phyloP scores from a whole-genome alignment of 164 flowering plant genomes.

The Vitis cinerea region DNA sequence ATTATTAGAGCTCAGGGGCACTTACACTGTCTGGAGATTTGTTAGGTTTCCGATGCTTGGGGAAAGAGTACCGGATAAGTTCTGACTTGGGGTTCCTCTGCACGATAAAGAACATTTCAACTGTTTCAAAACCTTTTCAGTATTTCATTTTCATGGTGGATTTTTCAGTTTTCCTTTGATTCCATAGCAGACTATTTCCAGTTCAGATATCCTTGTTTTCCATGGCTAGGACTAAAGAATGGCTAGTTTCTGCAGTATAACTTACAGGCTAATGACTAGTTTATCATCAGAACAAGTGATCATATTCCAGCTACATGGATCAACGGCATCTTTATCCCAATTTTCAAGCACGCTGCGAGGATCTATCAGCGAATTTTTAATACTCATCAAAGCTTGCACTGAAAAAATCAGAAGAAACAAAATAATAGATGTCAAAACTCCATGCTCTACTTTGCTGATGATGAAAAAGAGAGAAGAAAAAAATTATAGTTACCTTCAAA shows the following conservation, averaged over 20 bases:
- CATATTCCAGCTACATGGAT: constrained; percentile 46
- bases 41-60: constrained; percentile 89
- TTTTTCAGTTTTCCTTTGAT: not conserved
- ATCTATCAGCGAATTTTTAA: constrained; percentile 24
- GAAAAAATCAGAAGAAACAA: constrained; percentile 4
- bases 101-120: constrained; percentile 19
- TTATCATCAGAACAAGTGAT: constrained; percentile 36
- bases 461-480: not conserved
- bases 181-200: not conserved
- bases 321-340: constrained; percentile 40
- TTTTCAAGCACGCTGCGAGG: constrained; percentile 30
- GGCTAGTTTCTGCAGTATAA: not conserved
- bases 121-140: constrained; percentile 2
- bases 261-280: constrained; percentile 33
- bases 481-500: constrained; percentile 43
- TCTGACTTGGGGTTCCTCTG: constrained; percentile 91
- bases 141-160: no score
- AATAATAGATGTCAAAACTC: not conserved
- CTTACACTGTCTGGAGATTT: constrained; percentile 85
- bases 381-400: constrained; percentile 40
- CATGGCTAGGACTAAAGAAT: not conserved
- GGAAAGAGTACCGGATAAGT: constrained; percentile 74
- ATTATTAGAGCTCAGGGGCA: not conserved
- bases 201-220: not conserved
- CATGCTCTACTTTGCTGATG: not conserved